phyloP scores from a whole-genome alignment of 2,329 filamentous ascomycete genomes.

The Hypomyces rosellus region DNA sequence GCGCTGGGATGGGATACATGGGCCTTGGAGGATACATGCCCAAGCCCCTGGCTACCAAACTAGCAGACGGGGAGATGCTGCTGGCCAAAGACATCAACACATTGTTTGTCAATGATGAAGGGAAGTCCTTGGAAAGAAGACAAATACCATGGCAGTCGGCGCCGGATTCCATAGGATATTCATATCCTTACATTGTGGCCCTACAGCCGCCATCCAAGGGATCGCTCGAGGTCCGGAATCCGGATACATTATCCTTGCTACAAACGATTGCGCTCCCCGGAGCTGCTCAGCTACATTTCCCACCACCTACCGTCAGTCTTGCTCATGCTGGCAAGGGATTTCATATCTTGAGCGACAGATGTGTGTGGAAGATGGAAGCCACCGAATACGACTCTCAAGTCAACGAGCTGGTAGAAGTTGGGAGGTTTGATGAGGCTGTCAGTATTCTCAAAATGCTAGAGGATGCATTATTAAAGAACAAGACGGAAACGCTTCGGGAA shows the following conservation, averaged over 20 bases:
- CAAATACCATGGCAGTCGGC: slow-evolving; percentile 90
- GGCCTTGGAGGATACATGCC: slow-evolving; percentile 88
- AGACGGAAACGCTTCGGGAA: slow-evolving; percentile 71
- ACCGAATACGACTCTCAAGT: slow-evolving; percentile 88
- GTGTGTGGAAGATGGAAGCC: slow-evolving; percentile 93
- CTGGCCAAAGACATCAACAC: slow-evolving; percentile 98
- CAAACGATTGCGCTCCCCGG: slow-evolving; percentile 79
- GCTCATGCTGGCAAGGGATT: slow-evolving; percentile 96
- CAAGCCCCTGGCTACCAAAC: slow-evolving; percentile 76
- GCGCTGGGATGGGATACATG: slow-evolving; percentile 92
- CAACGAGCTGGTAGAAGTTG: slow-evolving; percentile 67
- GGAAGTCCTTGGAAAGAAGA: slow-evolving; percentile 72
- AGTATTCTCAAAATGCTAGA: slow-evolving; percentile 86
- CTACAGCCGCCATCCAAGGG: slow-evolving; percentile 80
- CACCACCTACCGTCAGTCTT: slow-evolving; percentile 87
- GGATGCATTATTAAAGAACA: slow-evolving; percentile 81
- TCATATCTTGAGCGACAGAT: slow-evolving; percentile 82
- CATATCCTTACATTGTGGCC: slow-evolving; percentile 89
- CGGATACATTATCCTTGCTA: slow-evolving; percentile 81
- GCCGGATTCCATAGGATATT: slow-evolving; percentile 89
- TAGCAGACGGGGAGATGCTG: slow-evolving; percentile 77
- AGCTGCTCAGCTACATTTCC: slow-evolving; percentile 81
- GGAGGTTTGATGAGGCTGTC: slow-evolving; percentile 82
- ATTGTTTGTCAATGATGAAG: slow-evolving; percentile 79
- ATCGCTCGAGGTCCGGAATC: slow-evolving; percentile 83